A percentile compares a stretch with the other conserved stretches of the same genome.
phyloP scores from a whole-genome alignment of 306 rosid genomes.

The Inga laurina region DNA sequence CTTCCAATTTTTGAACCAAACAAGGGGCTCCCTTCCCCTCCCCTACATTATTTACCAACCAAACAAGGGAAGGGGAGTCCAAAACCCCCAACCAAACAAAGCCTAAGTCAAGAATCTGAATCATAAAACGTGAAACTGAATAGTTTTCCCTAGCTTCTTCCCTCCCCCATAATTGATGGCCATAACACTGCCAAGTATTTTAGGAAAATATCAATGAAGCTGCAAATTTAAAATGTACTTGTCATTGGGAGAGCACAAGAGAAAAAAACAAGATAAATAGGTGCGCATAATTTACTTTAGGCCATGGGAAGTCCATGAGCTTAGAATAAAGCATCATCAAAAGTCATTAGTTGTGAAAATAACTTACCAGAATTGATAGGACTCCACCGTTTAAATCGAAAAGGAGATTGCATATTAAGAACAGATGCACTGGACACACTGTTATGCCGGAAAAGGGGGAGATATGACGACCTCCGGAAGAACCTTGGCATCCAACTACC shows the following conservation, averaged over 20 bases:
- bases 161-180: background rate
- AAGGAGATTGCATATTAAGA: constrained; percentile 74
- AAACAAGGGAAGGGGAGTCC: background rate
- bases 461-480: constrained; percentile 70
- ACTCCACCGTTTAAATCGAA: constrained; percentile 83
- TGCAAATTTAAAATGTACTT: constrained; percentile 1
- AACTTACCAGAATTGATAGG: constrained; percentile 77
- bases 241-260: constrained; percentile 15
- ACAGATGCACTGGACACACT: constrained; percentile 67
- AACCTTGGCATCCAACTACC: constrained; percentile 73
- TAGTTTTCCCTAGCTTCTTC: background rate
- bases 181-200: background rate
- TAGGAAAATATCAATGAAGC: constrained; percentile 9
- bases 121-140: background rate
- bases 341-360: constrained; percentile 19
- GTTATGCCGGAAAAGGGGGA: constrained; percentile 76
- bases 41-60: background rate
- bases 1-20: background rate
- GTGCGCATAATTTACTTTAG: background rate
- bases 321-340: constrained; percentile 8
- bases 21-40: background rate
- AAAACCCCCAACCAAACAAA: background rate
- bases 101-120: constrained; percentile 13
- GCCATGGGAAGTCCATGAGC: background rate
- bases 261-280: constrained; percentile 2